Percentiles rank a stretch among this genome's conserved stretches.
Evolutionary conservation across 2,329 filamentous ascomycete genomes (phyloP).

Genomic region (Rhynchosporium graminicola): DNA sequence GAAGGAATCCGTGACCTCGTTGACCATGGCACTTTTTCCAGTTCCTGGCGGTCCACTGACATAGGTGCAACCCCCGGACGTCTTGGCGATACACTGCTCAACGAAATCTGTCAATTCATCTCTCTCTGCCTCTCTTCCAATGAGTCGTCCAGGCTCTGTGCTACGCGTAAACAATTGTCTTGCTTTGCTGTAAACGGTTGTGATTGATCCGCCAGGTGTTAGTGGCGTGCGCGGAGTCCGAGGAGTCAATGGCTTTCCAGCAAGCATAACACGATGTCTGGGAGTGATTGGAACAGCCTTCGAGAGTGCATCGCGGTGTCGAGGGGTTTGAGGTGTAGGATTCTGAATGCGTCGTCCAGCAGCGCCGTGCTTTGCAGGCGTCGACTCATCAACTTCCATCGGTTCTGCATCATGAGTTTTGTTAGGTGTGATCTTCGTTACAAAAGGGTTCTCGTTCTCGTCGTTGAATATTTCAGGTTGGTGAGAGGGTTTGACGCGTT

Average conservation of each 20-base stretch:
- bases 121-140: slow-evolving; percentile 50
- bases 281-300: slow-evolving; percentile 74
- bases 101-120: slow-evolving; percentile 71
- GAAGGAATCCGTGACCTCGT: slow-evolving; percentile 69
- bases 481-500: slow-evolving; percentile 49
- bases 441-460: slow-evolving; percentile 66
- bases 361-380: slow-evolving; percentile 50
- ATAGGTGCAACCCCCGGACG: slow-evolving; percentile 80
- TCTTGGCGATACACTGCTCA: slow-evolving; percentile 58
- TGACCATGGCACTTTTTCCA: slow-evolving; percentile 92
- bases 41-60: slow-evolving; percentile 95
- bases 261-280: slow-evolving; percentile 77
- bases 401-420: slow-evolving; percentile 43
- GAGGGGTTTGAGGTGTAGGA: slow-evolving; percentile 71
- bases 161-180: slow-evolving; percentile 81
- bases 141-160: slow-evolving; percentile 38
- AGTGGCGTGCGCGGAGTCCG: slow-evolving; percentile 74
- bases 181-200: slow-evolving; percentile 83
- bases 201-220: slow-evolving; percentile 63
- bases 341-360: slow-evolving; percentile 49
- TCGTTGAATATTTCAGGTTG: slow-evolving; percentile 53
- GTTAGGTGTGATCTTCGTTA: slow-evolving; percentile 41
- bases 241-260: slow-evolving; percentile 73
- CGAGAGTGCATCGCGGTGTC: slow-evolving; percentile 77
- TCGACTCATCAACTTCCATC: slow-evolving; percentile 48